A percentile compares a stretch with the other conserved stretches of the same genome.
Conservation (phyloP, 2,329 filamentous ascomycete genomes). For the Diplodia intermedia region DNA sequence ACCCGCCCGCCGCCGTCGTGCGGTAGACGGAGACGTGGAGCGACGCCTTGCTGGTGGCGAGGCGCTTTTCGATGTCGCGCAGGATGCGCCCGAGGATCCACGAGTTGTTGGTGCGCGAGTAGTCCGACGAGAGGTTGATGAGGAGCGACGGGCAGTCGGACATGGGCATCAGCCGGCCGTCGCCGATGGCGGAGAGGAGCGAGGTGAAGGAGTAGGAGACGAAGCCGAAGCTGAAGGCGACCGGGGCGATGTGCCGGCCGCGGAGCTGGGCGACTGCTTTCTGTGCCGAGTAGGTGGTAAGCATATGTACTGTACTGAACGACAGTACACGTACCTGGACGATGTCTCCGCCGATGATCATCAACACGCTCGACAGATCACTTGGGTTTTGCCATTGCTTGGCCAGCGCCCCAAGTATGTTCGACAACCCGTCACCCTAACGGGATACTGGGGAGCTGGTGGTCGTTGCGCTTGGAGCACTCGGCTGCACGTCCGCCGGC, state of each 20-base stretch:
- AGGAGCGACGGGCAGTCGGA: conserved; percentile 19
- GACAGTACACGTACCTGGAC: not conserved
- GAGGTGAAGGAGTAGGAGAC: conserved; percentile 25
- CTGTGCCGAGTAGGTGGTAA: not conserved
- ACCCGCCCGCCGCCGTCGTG: not conserved
- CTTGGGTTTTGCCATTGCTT: not conserved
- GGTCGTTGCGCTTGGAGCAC: not conserved
- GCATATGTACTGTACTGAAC: not conserved
- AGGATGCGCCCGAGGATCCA: conserved; percentile 29
- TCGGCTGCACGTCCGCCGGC: not conserved
- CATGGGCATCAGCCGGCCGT: conserved; percentile 22
- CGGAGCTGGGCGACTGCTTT: not conserved
- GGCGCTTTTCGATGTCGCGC: conserved; percentile 23
- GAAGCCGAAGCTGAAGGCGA: conserved; percentile 26
- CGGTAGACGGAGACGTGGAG: conserved; percentile 15
- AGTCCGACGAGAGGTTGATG: not conserved
- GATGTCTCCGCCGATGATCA: conserved; percentile 3
- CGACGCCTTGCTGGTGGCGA: not conserved
- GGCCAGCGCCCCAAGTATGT: not conserved
- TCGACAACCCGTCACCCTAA: not conserved
- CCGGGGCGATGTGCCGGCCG: not conserved
- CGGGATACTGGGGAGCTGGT: not conserved
- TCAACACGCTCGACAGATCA: conserved; percentile 7
- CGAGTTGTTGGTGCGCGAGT: conserved; percentile 5
- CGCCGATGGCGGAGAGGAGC: conserved; percentile 28